Base-by-base conservation (phyloP, 2,329 filamentous ascomycete species). In the Aureobasidium sp. region DNA sequence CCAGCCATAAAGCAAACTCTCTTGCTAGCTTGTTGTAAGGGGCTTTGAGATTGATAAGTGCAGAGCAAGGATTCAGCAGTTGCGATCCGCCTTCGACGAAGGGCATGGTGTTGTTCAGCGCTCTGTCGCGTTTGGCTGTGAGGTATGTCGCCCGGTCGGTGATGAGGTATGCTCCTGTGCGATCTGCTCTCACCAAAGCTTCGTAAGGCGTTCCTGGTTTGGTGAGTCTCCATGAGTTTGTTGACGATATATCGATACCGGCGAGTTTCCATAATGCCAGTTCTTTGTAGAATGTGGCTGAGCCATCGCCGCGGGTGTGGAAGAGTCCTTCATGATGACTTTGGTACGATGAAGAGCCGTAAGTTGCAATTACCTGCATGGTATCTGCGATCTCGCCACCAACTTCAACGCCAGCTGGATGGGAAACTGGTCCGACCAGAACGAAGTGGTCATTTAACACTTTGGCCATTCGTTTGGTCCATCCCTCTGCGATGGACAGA, bases 391-490 rank as follows among this genome's bases (percentile, higher is more conserved):
- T 40, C 27, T 5, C 17, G 27, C 27, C 45, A 5, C n/a, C 15
- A 7, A 48, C 3, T 5, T 5, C 15, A 12, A 48, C 27, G 5
- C 45, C 45, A 48, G 45, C 45, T 33, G 24, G 24, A 19, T 48
- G 33, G 8, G 27, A 17, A 5, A 11, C 27, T 8, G 45, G 45
- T 7, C 45, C 45, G 5, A 48, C 67, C 33, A 69, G 61, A 9
- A 68, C 61, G 39, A 69, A 69, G 61, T 69, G 68, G 52, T 69
- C 68, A 33, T 67, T 64, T 60, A 69, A 69, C 1, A 59, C 65
- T 31, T 64, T 61, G 2, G 64, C 48, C 12, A 64, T 59, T 39
- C 57, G 60, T 29, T 47, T 44, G 2, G 64, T 47, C 68, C 68
- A 69, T 1, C 67, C 67, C 31, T 68, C 68, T 1, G 15, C 5